These are phyloP conservation scores for Phytopythium ostracodes DNA, from an alignment of 352 stramenopile genomes.

Conservation along the genomic window DNA sequence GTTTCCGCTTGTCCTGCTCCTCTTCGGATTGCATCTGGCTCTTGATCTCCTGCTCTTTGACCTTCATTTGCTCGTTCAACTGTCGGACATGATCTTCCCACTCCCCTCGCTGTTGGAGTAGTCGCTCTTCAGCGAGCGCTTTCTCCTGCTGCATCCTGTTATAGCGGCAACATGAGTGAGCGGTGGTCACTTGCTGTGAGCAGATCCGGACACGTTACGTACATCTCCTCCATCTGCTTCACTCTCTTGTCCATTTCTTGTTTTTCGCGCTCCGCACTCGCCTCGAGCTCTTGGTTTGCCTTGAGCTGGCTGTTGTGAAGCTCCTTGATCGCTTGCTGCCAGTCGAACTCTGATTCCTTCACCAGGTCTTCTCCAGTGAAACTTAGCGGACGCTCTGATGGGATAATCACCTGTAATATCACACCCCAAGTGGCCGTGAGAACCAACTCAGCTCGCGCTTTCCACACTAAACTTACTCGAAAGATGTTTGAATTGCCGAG, in stretches of 20 bases:
- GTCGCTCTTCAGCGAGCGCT: conserved; percentile 50
- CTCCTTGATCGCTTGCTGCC: conserved; percentile 79
- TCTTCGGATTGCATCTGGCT: conserved; percentile 65
- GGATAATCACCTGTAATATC: conserved; percentile 44
- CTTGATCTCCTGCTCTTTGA: conserved; percentile 69
- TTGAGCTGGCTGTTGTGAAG: conserved; percentile 74
- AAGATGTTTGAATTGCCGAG: conserved; percentile 80
- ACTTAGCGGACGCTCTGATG: conserved; percentile 26
- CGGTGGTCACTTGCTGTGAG: too few species aligned
- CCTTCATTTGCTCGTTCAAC: conserved; percentile 76
- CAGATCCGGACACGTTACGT: too few species aligned
- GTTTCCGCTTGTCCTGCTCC: conserved; percentile 66
- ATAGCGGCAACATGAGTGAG: neutral
- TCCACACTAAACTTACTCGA: conserved; percentile 22
- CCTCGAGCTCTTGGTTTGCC: conserved; percentile 49
- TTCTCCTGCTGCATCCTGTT: conserved; percentile 56
- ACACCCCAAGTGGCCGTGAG: neutral
- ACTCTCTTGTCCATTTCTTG: conserved; percentile 71
- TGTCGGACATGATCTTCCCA: conserved; percentile 61
- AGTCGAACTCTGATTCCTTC: conserved; percentile 58
- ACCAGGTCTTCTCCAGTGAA: conserved; percentile 24
- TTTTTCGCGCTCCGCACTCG: conserved; percentile 60
- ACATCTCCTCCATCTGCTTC: conserved; percentile 75
- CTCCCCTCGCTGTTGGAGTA: conserved; percentile 58
- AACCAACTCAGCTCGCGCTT: neutral